Evolutionary conservation across 306 rosid species (phyloP), one percentile per base, ranked within the genome.

Genomic region (Aeschynomene evenia): DNA sequence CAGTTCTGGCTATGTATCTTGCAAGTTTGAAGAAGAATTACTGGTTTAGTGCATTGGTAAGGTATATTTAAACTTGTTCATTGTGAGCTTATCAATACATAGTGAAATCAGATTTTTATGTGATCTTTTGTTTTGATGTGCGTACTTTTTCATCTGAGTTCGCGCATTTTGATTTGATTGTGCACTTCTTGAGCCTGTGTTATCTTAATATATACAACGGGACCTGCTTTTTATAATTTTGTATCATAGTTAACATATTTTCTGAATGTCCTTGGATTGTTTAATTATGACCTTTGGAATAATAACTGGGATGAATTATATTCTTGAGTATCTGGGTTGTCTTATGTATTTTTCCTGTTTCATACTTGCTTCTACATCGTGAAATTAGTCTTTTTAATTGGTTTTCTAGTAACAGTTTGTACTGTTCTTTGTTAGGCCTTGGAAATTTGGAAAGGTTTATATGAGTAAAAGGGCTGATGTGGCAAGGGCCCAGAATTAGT

Each of bases 1-100:
- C 88, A 5, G 97, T 93, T 73, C 86, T 93, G 70, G 91, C 90
- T 63, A 86, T 78, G 90, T 85, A 93, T 86, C 91, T 86, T 63
- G 85, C 82, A 15, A 75, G 89, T 83, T 84, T 93, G 91, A 90
- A 80, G 85, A 90, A 84, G 82, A 81, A 74, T 19, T 88, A 85
- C 81, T 90, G 96, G 96, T 64, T 80, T 53, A 87, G 96, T 70
- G 91, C 91, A 84, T 77, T 90, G 97, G 97, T 93, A 88, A 86
- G 77, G 73, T 65, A 66, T 66, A 65, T 16, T 40, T 22, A 66
- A 43, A 52, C 69, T 51, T 70, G 11, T 46, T 46, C 60, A 15
- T 60, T 57, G 48, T 29, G 69, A 63, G 24, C 24, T n/a, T 63
- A 12, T 23, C 33, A 23, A 9, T 60, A 16, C 55, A 60, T 73